phyloP scores from a whole-genome alignment of 2,329 filamentous ascomycete species.

The Coleophoma crateriformis region DNA sequence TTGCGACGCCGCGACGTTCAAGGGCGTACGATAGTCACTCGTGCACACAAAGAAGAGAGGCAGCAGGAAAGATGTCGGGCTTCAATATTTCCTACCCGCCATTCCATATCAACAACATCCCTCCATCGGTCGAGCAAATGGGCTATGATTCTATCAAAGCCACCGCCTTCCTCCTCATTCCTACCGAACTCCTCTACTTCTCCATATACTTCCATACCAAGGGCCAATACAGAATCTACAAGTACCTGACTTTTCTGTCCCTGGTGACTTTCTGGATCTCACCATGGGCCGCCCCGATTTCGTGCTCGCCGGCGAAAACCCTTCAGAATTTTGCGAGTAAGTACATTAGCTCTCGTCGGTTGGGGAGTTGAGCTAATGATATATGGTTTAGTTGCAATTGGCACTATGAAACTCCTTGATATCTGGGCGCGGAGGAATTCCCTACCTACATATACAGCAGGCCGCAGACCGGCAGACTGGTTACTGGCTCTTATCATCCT shows the following conservation, averaged over 20 bases:
- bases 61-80: conserved; percentile 9
- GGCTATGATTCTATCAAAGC: conserved; percentile 21
- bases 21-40: not conserved
- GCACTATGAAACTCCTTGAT: conserved; percentile 34
- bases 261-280: conserved; percentile 20
- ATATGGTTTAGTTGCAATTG: conserved; percentile 25
- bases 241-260: conserved; percentile 16
- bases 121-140: conserved; percentile 16
- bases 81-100: conserved; percentile 17
- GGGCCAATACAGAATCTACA: conserved; percentile 14
- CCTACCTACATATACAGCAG: conserved; percentile 27
- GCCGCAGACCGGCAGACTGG: conserved; percentile 20
- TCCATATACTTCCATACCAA: conserved; percentile 25
- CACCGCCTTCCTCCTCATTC: conserved; percentile 20
- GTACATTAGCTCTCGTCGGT: conserved; percentile 2
- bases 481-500: conserved; percentile 27
- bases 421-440: conserved; percentile 29
- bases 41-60: not conserved
- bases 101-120: conserved; percentile 9
- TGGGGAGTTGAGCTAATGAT: not conserved
- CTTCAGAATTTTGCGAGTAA: conserved; percentile 29
- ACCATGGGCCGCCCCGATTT: conserved; percentile 23
- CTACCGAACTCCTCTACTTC: conserved; percentile 24
- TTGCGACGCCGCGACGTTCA: not conserved
- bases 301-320: conserved; percentile 24